Evolutionary conservation across 495 filamentous ascomycete genomes (phyloP), one percentile per base, ranked within the genome.

Genomic region (Lophiostoma macrostomum): DNA sequence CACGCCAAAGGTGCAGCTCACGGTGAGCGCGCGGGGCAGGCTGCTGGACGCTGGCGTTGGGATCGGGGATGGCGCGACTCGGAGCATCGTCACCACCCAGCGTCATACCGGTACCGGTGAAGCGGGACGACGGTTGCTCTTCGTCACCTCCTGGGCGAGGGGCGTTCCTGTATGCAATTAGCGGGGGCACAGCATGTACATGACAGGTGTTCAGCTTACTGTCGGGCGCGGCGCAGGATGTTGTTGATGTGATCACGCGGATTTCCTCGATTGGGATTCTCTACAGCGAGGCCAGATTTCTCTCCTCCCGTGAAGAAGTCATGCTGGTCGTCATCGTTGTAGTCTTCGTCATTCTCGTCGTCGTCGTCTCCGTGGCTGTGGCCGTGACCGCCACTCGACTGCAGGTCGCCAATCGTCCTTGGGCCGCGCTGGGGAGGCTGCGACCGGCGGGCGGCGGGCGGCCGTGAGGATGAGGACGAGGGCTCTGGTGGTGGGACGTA

Each of bases 301-400:
- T 96, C 93, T 37, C 93, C 93, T 43, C 93, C 93, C 6, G 93
- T 86, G 67, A 94, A 98, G 40, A 96, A 78, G 66, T 96, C 88
- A 48, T 88, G 81, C 5, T 84, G 80, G 28, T 76, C 74, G 20
- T 82, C 79, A 27, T 83, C 80, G 34, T 85, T 76, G 3, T 81
- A 76, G 25, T 77, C 73, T 4, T 83, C 78, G 14, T 82, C 79
- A 23, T 83, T 77, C 4, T 87, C 79, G 10, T 74, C 74, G 11
- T 75, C 72, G 18, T 80, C 81, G 13, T 79, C 80, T 8, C 24
- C 47, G 30, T 49, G 53, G 11, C 29, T 34, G 44, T 82, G 75
- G 22, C 76, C 75, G 39, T 81, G 72, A 6, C 73, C 46, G 11
- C 16, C 39, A 2, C 32, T 50, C 6, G 66, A 63, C 35, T 75